Evolutionary conservation across 768 basidiomycete species (phyloP), one percentile per base, ranked within the genome.

Genomic region (Tulasnella sp.): DNA sequence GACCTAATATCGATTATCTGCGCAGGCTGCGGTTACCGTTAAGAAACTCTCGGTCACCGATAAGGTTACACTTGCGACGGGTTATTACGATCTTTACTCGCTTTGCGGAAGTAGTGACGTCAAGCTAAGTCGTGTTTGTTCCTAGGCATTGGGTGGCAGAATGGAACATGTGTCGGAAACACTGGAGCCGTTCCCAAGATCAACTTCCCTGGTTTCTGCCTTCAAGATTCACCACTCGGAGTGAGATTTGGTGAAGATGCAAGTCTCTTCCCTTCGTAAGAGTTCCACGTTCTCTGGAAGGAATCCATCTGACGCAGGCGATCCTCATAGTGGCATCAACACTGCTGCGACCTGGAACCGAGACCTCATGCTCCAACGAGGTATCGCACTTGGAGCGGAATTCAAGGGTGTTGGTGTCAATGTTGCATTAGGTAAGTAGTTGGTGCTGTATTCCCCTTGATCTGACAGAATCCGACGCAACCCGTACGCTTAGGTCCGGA

Each of bases 401-500:
- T 80, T 80, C 69, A 72, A 72, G 45, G 79, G 76, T 45, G 81
- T 82, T 68, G 84, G 83, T 22, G 75, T 80, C 9, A 67, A 84
- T 68, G 63, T 72, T 41, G 70, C 68, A 10, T 44, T 61, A 12
- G 61, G 34, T 52, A 48, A 48, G 46, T 11, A 5, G 5, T 15
- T 15, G 34, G 5, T 38, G 5, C 15, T 7, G 34, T 7, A 5
- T 7, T 38, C 7, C 5, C 5, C 34, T 38, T 5, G 34, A 34
- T 55, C 22, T 38, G 9, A 7, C 22, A 46, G 19, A 7, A 17
- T 17, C 9, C 46, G n/a, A n/a, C n/a, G n/a, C n/a, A 48, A 48
- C 27, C 7, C 7, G 27, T 5, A 22, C n/a, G 5, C n/a, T 7
- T 48, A 48, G 70, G 65, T 62, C 62, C 48, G 68, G 64, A 24